Evolutionary conservation across 1,284 basidiomycete genomes (phyloP).

Genomic region (Cryptococcus wingfieldii): DNA sequence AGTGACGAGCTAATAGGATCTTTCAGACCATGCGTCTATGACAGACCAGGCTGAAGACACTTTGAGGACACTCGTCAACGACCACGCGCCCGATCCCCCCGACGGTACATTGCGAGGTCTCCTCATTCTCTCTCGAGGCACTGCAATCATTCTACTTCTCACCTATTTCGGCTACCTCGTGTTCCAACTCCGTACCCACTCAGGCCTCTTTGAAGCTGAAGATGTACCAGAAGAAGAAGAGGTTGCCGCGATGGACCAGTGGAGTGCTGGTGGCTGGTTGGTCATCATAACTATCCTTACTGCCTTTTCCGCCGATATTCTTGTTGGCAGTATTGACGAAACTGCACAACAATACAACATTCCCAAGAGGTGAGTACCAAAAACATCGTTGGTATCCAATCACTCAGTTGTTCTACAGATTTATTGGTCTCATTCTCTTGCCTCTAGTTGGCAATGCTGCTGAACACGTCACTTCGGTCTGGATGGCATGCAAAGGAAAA

Average conservation of each 20-base stretch:
- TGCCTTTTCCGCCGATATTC: constrained; percentile 69
- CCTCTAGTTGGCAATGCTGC: constrained; percentile 59
- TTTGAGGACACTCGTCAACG: constrained; percentile 15
- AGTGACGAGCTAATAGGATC: not conserved
- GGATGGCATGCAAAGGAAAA: constrained; percentile 83
- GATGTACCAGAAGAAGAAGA: constrained; percentile 54
- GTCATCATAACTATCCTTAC: constrained; percentile 68
- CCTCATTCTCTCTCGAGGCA: constrained; percentile 75
- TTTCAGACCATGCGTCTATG: constrained; percentile 35
- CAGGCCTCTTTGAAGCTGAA: constrained; percentile 53
- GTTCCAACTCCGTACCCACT: constrained; percentile 56
- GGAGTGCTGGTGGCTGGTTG: constrained; percentile 59
- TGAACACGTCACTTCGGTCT: constrained; percentile 68
- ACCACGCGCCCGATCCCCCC: constrained; percentile 30
- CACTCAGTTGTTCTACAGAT: constrained; percentile 23
- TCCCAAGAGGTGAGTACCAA: constrained; percentile 57
- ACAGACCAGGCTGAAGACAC: constrained; percentile 20
- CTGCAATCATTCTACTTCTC: constrained; percentile 70
- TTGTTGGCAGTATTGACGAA: constrained; percentile 82
- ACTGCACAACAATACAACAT: constrained; percentile 73
- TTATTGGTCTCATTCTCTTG: constrained; percentile 53
- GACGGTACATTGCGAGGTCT: constrained; percentile 55
- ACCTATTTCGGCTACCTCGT: constrained; percentile 77
- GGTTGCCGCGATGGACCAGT: constrained; percentile 62
- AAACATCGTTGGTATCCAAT: not conserved